Percentiles rank a stretch among this genome's conserved stretches.
Evolutionary conservation across 345 rosid genomes (phyloP).

Genomic region (Melaleuca quinquenervia): DNA sequence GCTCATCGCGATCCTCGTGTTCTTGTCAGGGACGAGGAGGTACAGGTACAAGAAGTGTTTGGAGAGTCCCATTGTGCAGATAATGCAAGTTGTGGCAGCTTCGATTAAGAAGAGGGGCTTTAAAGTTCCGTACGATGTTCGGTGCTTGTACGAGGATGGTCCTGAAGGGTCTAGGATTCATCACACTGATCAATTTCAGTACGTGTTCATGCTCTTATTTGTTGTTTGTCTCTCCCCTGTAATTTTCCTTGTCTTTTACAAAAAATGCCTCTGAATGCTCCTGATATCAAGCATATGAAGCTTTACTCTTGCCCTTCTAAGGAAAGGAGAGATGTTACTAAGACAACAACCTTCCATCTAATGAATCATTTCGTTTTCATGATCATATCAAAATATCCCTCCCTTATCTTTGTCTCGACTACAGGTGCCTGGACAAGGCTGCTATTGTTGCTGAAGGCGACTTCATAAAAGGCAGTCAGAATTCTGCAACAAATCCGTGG

Average conservation of each 20-base stretch:
- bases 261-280: background rate
- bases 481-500: constrained; percentile 35
- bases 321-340: background rate
- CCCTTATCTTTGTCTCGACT: background rate
- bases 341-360: background rate
- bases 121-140: constrained; percentile 32
- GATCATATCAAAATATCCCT: background rate
- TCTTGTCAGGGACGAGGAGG: constrained; percentile 46
- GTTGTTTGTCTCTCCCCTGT: background rate
- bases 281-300: background rate
- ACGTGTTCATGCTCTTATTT: background rate
- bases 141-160: constrained; percentile 37
- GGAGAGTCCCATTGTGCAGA: constrained; percentile 78
- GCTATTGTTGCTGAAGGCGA: constrained; percentile 34
- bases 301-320: background rate
- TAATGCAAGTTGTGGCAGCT: constrained; percentile 63
- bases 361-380: background rate
- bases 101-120: constrained; percentile 39
- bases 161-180: constrained; percentile 37
- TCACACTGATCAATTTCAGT: constrained; percentile 59
- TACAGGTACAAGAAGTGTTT: constrained; percentile 65
- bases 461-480: constrained; percentile 8
- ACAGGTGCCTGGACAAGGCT: constrained; percentile 54
- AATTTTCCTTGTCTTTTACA: background rate
- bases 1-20: constrained; percentile 38